Conservation (phyloP, 768 basidiomycete species). For the Phylloporus scabripes region DNA sequence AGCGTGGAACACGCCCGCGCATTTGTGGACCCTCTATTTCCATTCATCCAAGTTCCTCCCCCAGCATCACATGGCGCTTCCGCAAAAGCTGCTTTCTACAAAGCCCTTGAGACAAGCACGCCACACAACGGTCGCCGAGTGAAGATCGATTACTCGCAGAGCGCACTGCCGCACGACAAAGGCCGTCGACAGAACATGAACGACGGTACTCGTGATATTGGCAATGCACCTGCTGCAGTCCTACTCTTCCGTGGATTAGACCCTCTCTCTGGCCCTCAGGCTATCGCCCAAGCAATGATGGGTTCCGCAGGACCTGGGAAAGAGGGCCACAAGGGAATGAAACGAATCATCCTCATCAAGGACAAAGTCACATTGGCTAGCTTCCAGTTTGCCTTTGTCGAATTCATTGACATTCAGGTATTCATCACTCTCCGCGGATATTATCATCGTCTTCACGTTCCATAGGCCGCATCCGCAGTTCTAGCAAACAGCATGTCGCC, state of each 20-base stretch:
- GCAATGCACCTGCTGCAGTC: constrained; percentile 74
- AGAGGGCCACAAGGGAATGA: constrained; percentile 83
- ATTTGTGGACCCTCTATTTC: constrained; percentile 88
- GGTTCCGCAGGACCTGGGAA: constrained; percentile 72
- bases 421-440: not conserved
- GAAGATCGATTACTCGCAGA: constrained; percentile 95
- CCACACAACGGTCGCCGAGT: constrained; percentile 79
- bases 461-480: constrained; percentile 74
- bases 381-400: constrained; percentile 93
- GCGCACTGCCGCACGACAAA: constrained; percentile 66
- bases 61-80: constrained; percentile 84
- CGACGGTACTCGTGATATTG: constrained; percentile 96
- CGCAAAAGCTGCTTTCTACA: constrained; percentile 64
- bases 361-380: constrained; percentile 84
- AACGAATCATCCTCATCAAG: constrained; percentile 81
- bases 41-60: constrained; percentile 89
- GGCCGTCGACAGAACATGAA: constrained; percentile 67
- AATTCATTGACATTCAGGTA: constrained; percentile 83
- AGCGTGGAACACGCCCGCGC: constrained; percentile 80
- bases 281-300: constrained; percentile 79
- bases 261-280: constrained; percentile 79
- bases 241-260: constrained; percentile 90
- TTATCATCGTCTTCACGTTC: constrained; percentile 10
- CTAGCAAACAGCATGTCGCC: constrained; percentile 86
- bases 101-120: constrained; percentile 63